A percentile compares a stretch with the other conserved stretches of the same genome.
phyloP scores from a whole-genome alignment of 108 stramenopile species.

The Cyclotella baltica region DNA sequence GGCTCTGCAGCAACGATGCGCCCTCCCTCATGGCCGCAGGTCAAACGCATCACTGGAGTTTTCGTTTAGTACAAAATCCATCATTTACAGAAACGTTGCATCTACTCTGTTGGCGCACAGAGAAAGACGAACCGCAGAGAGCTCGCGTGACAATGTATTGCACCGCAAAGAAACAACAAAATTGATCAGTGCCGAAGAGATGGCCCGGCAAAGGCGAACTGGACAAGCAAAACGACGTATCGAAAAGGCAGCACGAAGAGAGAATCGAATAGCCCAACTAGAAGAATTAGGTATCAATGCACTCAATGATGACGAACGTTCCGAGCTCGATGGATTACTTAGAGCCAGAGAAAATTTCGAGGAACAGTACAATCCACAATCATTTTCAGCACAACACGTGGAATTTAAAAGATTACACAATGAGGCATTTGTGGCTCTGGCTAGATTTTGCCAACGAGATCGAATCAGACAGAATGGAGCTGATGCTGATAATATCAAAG shows the following conservation, averaged over 20 bases:
- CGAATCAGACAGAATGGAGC: neutral
- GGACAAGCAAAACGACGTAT: neutral
- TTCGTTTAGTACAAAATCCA: no score
- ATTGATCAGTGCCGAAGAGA: no score
- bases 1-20: no score
- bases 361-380: constrained; percentile 52
- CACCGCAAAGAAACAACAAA: no score
- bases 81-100: no score
- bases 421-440: constrained; percentile 30
- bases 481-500: constrained; percentile 45
- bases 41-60: no score
- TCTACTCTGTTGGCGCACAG: no score
- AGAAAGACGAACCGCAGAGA: no score
- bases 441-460: neutral
- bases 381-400: constrained; percentile 47
- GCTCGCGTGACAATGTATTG: no score
- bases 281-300: neutral
- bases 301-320: constrained; percentile 21
- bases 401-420: constrained; percentile 59
- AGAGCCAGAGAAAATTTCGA: constrained; percentile 37
- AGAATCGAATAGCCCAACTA: neutral
- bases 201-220: neutral
- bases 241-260: neutral
- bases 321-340: constrained; percentile 50
- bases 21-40: no score